Evolutionary conservation across 2,329 filamentous ascomycete species (phyloP), one percentile per base, ranked within the genome.

Genomic region (Beauveria brongniartii): DNA sequence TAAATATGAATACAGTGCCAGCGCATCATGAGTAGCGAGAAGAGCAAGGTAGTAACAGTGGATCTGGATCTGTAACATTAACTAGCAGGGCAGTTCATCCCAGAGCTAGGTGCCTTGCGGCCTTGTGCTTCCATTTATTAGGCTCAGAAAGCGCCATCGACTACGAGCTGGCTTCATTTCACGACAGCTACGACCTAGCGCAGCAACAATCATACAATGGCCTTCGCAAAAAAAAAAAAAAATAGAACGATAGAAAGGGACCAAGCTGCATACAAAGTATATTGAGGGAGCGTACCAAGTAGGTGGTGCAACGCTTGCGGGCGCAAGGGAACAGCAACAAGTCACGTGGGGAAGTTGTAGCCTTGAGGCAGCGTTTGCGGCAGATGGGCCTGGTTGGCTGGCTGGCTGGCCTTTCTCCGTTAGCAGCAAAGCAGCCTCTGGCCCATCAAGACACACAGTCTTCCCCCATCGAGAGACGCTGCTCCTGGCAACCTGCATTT

Each of bases 391-490:
- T 43, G 55, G 68, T 65, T 66, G 67, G 66, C 62, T 61, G 58
- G 63, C 65, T 56, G 63, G 63, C 64, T 64, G 65, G 65, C 63
- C 64, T 64, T 67, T 70, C 67, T 68, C 66, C 16, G 10, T 30
- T 43, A 43, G 30, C 30, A 34, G 30, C 30, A 14, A 34, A 41
- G 34, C 51, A 55, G 40, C 40, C 61, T 65, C 67, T 68, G 69
- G 68, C 67, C 54, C 68, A 73, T 72, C 70, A 68, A 73, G 71
- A 73, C 73, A 75, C 72, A 72, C 73, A 48, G 44, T 30, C 71
- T 74, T 68, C 69, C 65, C 67, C 66, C 67, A 52, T 59, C 47
- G 47, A 52, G 40, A 34, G 37, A 34, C 67, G 65, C 67, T 68
- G 68, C 59, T 55, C 53, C 59, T 53, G 55, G 56, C 56, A 59